phyloP scores from a whole-genome alignment of 495 filamentous ascomycete genomes.

The Corynascus novoguineensis region DNA sequence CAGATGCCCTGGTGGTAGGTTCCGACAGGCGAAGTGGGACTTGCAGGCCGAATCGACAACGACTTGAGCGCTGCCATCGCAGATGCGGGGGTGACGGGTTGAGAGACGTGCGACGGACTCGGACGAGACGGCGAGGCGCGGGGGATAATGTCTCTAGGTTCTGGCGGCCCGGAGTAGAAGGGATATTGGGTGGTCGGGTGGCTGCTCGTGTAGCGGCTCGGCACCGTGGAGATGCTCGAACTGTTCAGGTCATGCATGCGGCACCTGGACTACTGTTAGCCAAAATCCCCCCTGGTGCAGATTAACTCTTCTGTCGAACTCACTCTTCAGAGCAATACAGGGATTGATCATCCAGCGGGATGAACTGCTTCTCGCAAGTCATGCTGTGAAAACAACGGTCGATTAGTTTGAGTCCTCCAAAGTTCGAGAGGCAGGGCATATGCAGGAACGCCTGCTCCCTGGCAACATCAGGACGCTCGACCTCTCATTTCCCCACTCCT shows the following conservation, averaged over 20 bases:
- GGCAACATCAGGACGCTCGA: neutral
- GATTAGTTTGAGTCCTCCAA: slow-evolving; percentile 13
- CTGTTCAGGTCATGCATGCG: slow-evolving; percentile 40
- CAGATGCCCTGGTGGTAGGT: slow-evolving; percentile 34
- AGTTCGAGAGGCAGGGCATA: slow-evolving; percentile 17
- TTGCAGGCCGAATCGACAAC: slow-evolving; percentile 41
- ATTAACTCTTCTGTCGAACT: slow-evolving; percentile 21
- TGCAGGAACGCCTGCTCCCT: slow-evolving; percentile 40
- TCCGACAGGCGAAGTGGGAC: slow-evolving; percentile 40
- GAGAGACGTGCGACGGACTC: slow-evolving; percentile 36
- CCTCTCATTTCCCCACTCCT: neutral
- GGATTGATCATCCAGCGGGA: slow-evolving; percentile 38
- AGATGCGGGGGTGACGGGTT: slow-evolving; percentile 39
- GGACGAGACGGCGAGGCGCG: slow-evolving; percentile 48
- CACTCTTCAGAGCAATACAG: slow-evolving; percentile 49
- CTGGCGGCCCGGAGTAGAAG: slow-evolving; percentile 34
- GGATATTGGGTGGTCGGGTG: slow-evolving; percentile 30
- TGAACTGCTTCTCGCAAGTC: slow-evolving; percentile 49
- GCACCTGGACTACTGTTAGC: slow-evolving; percentile 35
- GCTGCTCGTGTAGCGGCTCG: slow-evolving; percentile 22
- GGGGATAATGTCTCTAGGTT: slow-evolving; percentile 47
- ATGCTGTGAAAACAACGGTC: slow-evolving; percentile 36
- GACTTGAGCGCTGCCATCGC: slow-evolving; percentile 44
- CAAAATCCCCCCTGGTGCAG: slow-evolving; percentile 2
- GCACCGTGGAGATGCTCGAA: slow-evolving; percentile 24